Percentiles rank a stretch among this genome's conserved stretches.
phyloP scores from a whole-genome alignment of 2,329 filamentous ascomycete genomes.

The Beauveria sp. region DNA sequence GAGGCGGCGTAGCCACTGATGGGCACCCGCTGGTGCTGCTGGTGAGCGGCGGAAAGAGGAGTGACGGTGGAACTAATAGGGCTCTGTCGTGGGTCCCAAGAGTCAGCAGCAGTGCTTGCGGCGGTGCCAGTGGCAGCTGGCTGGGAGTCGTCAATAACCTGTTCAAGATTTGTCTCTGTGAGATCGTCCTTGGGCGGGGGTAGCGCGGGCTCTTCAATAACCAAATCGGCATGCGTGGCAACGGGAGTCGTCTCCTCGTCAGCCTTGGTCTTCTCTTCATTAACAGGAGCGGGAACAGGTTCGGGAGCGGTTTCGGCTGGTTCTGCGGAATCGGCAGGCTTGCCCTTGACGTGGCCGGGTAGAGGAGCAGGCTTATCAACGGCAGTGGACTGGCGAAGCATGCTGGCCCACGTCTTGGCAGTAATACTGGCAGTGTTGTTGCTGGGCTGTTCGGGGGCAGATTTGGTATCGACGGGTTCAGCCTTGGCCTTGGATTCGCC shows the following conservation, averaged over 20 bases:
- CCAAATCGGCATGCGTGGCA: conserved; percentile 27
- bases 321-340: conserved; percentile 22
- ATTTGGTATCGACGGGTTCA: conserved; percentile 25
- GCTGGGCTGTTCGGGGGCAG: conserved; percentile 28
- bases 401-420: conserved; percentile 65
- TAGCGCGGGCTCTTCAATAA: conserved; percentile 47
- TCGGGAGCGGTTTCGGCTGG: conserved; percentile 20
- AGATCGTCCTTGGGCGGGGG: conserved; percentile 72
- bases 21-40: conserved; percentile 53
- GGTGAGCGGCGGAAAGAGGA: conserved; percentile 56
- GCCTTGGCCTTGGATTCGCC: conserved; percentile 30
- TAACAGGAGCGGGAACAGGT: conserved; percentile 28
- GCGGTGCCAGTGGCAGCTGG: conserved; percentile 73
- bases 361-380: conserved; percentile 46
- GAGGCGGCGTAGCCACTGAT: conserved; percentile 69
- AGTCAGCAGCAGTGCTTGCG: conserved; percentile 83
- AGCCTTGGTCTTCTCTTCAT: conserved; percentile 20
- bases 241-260: conserved; percentile 28
- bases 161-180: conserved; percentile 87
- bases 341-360: conserved; percentile 40
- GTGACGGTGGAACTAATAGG: conserved; percentile 55
- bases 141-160: conserved; percentile 73
- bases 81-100: conserved; percentile 62
- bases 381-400: conserved; percentile 54
- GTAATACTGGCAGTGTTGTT: conserved; percentile 23